Evolutionary conservation across 768 basidiomycete genomes (phyloP), one percentile per base, ranked within the genome.

Genomic region (Boletellus ananas): DNA sequence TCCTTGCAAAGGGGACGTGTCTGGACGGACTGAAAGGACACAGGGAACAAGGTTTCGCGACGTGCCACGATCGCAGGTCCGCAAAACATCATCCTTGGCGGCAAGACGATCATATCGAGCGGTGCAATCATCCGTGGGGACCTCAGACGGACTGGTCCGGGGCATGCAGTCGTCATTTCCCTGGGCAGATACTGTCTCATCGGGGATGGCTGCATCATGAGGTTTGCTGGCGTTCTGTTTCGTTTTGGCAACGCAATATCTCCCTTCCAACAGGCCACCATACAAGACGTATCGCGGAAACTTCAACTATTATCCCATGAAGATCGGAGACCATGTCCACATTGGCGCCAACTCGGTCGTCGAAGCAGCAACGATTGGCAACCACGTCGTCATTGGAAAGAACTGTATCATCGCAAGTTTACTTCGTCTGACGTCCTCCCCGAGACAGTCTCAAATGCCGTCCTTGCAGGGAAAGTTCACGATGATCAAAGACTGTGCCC

Each of bases 261-360:
- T 43, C 20, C 34, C 16, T 33, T 27, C 31, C 20, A 13, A 34
- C 38, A 89, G 89, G 55, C 90, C 89, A 10, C 91, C 89, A 3
- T 90, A 91, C 67, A 91, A 92, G 69, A 92, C 90, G 0, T 93
- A 92, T 66, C 82, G 90, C 45, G 89, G 88, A 53, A 85, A 87
- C 55, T 91, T 92, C 76, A 96, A 97, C 63, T 97, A 94, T 70
- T 97, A 98, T 62, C 95, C 95, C 6, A 92, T 97, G 85, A 93
- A 94, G 66, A 84, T 99, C 10, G 91, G 92, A 3, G 94, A 98
- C 70, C 84, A 91, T 63, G 96, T 98, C 20, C 87, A 95, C 54
- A 90, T 99, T 39, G 95, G 94, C 14, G 81, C 87, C n/a, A 80
- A 81, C 56, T 81, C 80, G 37, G 83, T 98, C 46, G 79, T 99